Evolutionary conservation across 176 grass and related monocot genomes (phyloP).

Genomic region (Avena insularis): DNA sequence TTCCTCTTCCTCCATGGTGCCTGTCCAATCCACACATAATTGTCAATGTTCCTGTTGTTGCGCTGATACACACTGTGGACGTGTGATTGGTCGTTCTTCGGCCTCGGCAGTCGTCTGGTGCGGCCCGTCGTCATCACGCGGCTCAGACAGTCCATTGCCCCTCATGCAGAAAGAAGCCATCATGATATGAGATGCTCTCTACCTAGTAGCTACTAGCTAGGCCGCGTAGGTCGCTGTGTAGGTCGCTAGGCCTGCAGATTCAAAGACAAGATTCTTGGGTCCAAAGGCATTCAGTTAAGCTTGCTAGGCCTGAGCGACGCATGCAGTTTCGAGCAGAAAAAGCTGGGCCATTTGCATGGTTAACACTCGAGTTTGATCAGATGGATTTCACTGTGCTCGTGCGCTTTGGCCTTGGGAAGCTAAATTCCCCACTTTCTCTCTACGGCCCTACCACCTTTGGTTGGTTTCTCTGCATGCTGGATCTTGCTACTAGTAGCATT

Average conservation of each 20-base stretch:
- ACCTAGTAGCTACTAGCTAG: neutral
- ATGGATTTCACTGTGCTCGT: neutral
- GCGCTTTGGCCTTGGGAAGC: constrained; percentile 44
- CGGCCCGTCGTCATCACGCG: neutral
- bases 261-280: constrained; percentile 38
- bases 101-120: constrained; percentile 1
- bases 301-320: constrained; percentile 9
- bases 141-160: constrained; percentile 30
- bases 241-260: constrained; percentile 42
- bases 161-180: constrained; percentile 59
- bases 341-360: constrained; percentile 37
- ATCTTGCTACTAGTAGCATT: neutral
- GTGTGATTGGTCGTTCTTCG: constrained; percentile 37
- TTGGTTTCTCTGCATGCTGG: constrained; percentile 1
- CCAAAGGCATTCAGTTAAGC: constrained; percentile 33
- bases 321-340: constrained; percentile 21
- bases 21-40: neutral
- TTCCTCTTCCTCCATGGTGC: neutral
- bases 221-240: neutral
- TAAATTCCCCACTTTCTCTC: neutral
- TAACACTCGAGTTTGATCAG: constrained; percentile 41
- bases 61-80: neutral
- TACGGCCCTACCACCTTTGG: neutral
- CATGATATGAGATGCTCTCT: constrained; percentile 44
- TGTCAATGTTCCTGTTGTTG: constrained; percentile 7